Percentiles rank a stretch among this genome's conserved stretches.
phyloP scores from a whole-genome alignment of 768 basidiomycete genomes.

The Boletus reticuloceps region DNA sequence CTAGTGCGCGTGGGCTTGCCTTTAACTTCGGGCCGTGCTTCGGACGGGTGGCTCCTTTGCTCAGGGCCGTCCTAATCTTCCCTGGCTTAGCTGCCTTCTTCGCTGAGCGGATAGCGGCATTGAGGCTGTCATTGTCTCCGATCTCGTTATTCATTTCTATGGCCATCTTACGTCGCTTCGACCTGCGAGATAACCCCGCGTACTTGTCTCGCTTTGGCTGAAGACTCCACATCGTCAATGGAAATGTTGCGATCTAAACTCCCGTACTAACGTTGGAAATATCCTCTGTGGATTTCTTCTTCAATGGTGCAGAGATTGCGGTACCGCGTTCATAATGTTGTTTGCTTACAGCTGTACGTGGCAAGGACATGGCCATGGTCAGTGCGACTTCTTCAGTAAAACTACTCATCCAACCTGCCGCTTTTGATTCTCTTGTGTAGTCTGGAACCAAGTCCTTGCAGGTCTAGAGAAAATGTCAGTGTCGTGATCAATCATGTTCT shows the following conservation, averaged over 20 bases:
- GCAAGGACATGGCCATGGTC: not conserved
- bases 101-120: constrained; percentile 80
- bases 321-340: constrained; percentile 64
- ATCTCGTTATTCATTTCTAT: constrained; percentile 73
- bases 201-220: constrained; percentile 77
- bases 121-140: constrained; percentile 51
- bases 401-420: constrained; percentile 56
- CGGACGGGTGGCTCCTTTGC: constrained; percentile 32
- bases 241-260: not conserved
- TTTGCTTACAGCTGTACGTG: constrained; percentile 65
- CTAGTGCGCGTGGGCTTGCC: constrained; percentile 29
- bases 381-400: constrained; percentile 1
- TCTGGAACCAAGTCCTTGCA: constrained; percentile 99
- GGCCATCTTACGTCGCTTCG: constrained; percentile 85
- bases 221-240: constrained; percentile 5
- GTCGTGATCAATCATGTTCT: constrained; percentile 93
- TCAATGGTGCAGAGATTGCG: constrained; percentile 35
- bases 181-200: constrained; percentile 81
- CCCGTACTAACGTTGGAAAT: constrained; percentile 40
- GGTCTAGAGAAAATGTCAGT: constrained; percentile 91
- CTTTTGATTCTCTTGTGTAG: constrained; percentile 71
- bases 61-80: constrained; percentile 67
- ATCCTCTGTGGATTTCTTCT: constrained; percentile 35
- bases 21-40: constrained; percentile 35
- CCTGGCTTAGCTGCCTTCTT: constrained; percentile 74